A percentile compares a stretch with the other conserved stretches of the same genome.
phyloP scores from a whole-genome alignment of 192 early-diverging fungal species.

The Linnemannia elongata region DNA sequence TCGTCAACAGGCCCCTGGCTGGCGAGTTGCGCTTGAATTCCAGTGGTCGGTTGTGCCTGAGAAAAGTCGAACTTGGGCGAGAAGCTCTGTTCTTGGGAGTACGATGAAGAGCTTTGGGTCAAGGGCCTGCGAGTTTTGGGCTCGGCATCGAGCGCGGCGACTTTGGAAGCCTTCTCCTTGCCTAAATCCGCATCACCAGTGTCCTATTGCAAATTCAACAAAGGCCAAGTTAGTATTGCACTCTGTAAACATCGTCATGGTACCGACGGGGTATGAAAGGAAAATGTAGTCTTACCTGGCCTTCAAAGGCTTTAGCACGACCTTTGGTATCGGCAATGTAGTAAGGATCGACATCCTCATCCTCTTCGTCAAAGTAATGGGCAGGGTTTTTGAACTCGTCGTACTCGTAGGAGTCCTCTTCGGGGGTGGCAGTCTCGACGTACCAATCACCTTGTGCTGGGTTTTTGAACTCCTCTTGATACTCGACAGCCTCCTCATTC shows the following conservation, averaged over 20 bases:
- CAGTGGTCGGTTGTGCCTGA: background rate
- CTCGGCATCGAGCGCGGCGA: background rate
- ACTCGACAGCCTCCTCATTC: conserved; percentile 7
- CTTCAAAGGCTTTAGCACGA: conserved; percentile 32
- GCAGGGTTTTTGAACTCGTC: conserved; percentile 11
- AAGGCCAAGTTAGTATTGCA: background rate
- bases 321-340: conserved; percentile 54
- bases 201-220: background rate
- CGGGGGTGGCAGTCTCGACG: background rate
- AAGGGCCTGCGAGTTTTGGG: background rate
- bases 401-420: conserved; percentile 14
- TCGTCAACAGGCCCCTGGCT: background rate
- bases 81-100: conserved; percentile 30
- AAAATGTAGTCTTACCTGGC: conserved; percentile 20
- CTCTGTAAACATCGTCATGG: too few relatives aligned
- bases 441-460: conserved; percentile 36
- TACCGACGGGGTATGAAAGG: too few relatives aligned
- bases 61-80: conserved; percentile 16
- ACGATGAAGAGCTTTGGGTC: conserved; percentile 12
- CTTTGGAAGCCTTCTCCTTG: background rate
- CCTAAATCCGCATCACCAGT: background rate
- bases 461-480: background rate
- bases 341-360: conserved; percentile 52
- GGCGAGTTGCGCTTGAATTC: background rate
- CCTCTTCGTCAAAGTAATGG: conserved; percentile 36